A percentile compares a stretch with the other conserved stretches of the same genome.
Evolutionary conservation across 257 asterid species (phyloP).

Genomic region (Leptodermis oblonga): DNA sequence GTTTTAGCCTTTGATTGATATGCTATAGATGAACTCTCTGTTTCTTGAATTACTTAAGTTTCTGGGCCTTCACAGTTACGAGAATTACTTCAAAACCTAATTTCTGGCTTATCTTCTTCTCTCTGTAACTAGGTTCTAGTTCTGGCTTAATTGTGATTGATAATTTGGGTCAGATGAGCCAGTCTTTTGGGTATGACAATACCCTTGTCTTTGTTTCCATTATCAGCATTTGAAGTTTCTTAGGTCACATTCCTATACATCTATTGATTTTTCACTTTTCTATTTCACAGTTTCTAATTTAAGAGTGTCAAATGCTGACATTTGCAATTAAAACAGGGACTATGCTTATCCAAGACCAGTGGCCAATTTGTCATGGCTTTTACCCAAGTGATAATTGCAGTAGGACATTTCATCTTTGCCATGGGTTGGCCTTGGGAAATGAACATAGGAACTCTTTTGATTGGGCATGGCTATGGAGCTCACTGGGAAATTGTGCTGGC

Average conservation of each 20-base stretch:
- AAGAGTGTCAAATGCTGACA: background rate
- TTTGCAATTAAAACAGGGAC: constrained; percentile 67
- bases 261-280: background rate
- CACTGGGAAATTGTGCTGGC: constrained; percentile 98
- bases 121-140: constrained; percentile 47
- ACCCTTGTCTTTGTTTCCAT: constrained; percentile 53
- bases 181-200: constrained; percentile 45
- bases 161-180: constrained; percentile 56
- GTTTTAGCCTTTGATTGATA: background rate
- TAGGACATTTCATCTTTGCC: constrained; percentile 81
- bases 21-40: background rate
- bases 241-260: constrained; percentile 30
- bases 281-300: constrained; percentile 11
- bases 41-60: background rate
- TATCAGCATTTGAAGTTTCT: constrained; percentile 57
- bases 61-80: background rate
- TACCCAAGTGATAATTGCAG: constrained; percentile 75
- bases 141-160: constrained; percentile 54
- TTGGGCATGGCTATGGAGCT: constrained; percentile 93
- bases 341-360: constrained; percentile 79
- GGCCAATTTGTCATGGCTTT: constrained; percentile 67
- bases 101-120: constrained; percentile 51
- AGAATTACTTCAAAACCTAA: constrained; percentile 19
- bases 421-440: constrained; percentile 92
- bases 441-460: constrained; percentile 85